A percentile compares a stretch with the other conserved stretches of the same genome.
These are phyloP conservation scores for Nannochloropsis gaditana DNA, from an alignment of 108 stramenopile species.

Conservation along the genomic window DNA sequence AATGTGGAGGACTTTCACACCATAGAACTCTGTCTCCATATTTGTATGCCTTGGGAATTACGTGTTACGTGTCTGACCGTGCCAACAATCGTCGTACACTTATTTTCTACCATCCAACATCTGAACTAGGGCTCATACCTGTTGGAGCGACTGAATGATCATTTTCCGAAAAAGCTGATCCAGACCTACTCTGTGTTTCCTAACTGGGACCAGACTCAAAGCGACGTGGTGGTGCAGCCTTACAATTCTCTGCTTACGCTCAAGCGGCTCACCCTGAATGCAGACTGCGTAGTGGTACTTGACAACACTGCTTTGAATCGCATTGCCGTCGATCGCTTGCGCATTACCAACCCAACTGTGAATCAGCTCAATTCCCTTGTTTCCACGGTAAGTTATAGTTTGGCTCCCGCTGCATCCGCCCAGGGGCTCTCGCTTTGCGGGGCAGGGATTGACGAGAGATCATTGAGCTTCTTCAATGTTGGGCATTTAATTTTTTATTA, in stretches of 20 bases:
- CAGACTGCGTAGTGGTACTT: conserved; percentile 70
- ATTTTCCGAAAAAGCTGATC: conserved; percentile 97
- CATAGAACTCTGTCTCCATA: too few species aligned
- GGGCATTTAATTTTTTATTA: too few species aligned
- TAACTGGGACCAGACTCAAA: conserved; percentile 78
- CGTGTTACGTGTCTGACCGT: not conserved
- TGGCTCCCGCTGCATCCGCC: conserved; percentile 20
- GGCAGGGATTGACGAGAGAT: too few species aligned
- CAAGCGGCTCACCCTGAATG: conserved; percentile 92
- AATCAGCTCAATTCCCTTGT: conserved; percentile 75
- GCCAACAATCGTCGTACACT: not conserved
- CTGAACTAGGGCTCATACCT: conserved; percentile 64
- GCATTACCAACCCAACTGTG: conserved; percentile 85
- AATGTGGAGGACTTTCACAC: too few species aligned
- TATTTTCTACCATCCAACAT: not conserved
- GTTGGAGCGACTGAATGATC: conserved; percentile 91
- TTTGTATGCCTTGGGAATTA: too few species aligned
- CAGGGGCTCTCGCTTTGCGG: too few species aligned
- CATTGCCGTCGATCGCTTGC: conserved; percentile 87
- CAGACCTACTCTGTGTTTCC: conserved; percentile 98
- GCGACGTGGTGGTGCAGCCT: conserved; percentile 97
- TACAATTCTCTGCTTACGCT: conserved; percentile 94
- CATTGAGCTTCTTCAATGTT: too few species aligned
- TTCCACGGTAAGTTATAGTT: conserved; percentile 60
- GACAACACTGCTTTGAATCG: conserved; percentile 58